Base-by-base conservation (phyloP, 176 grass and related monocot genomes). In the Hsuehochloa calcarea region DNA sequence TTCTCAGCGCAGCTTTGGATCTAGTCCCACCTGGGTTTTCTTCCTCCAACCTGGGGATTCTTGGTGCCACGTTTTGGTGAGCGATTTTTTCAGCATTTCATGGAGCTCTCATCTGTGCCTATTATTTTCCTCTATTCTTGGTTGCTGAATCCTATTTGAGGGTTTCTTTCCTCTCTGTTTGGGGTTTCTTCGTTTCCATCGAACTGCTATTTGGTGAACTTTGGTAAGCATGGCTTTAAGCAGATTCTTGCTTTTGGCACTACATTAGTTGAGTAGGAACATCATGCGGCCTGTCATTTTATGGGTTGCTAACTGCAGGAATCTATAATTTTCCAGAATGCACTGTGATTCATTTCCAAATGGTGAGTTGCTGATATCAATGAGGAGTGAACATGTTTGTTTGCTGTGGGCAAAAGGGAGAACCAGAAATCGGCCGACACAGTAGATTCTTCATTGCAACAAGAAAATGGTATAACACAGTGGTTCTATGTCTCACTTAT, bases 381-480 rank as follows among this genome's bases (percentile, higher is more conserved):
- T 89, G 72, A 87, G 79, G 76, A 80, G 52, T 39, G 62, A 80
- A 11, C 19, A 88, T 90, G 87, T 81, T 75, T 64, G 4, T 49
- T 34, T 74, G 31, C 81, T 86, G 29, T 55, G 40, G 47, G 58
- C 74, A 49, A 85, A 16, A 15, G 16, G n/a, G 9, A 79, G 45
- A 74, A 85, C n/a, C 58, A 87, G 75, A 71, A 82, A 19, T 17
- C 17, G 38, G 66, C 38, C 34, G 20, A 26, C 51, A 51, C 79
- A 73, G 2, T 92, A 75, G 78, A 8, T 79, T 34, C 0, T 23
- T 10, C 51, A 45, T 13, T 8, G 29, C 74, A 77, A 75, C 43
- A 73, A 70, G 74, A 91, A 75, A 71, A 93, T 95, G 90, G 93
- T 95, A 86, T 34, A 22, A 5, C 62, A 37, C 77, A 38, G 19